A percentile compares a stretch with the other conserved stretches of the same genome.
Evolutionary conservation across 768 basidiomycete genomes (phyloP).

Genomic region (Pulveroboletus sp.): DNA sequence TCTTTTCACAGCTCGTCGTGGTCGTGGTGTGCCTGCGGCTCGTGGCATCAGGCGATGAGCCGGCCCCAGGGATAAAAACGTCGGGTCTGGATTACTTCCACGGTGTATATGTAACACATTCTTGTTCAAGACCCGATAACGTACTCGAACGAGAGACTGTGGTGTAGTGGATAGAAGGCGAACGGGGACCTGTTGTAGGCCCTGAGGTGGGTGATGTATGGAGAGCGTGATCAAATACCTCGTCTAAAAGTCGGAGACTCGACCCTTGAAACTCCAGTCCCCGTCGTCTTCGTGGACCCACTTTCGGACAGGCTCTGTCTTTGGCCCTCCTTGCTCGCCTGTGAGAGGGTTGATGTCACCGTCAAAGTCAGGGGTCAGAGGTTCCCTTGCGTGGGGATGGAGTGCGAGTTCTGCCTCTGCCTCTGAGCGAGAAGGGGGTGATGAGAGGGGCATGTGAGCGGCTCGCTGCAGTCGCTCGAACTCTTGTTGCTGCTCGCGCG

Average conservation of each 20-base stretch:
- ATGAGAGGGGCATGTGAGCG: constrained; percentile 43
- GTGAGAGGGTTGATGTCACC: constrained; percentile 79
- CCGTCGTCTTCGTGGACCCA: constrained; percentile 52
- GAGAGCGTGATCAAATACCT: not conserved
- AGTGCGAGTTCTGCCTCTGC: constrained; percentile 41
- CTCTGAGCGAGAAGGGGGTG: constrained; percentile 21
- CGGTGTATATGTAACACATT: constrained; percentile 15
- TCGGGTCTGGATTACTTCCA: constrained; percentile 8
- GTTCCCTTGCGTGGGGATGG: constrained; percentile 66
- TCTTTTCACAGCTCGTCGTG: constrained; percentile 65
- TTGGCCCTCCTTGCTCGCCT: constrained; percentile 84
- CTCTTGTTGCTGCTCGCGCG: constrained; percentile 71
- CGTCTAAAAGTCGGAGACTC: constrained; percentile 76
- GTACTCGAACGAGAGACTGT: no score
- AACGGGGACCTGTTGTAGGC: not conserved
- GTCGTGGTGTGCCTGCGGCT: constrained; percentile 72
- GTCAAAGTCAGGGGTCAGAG: constrained; percentile 63
- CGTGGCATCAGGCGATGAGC: constrained; percentile 78
- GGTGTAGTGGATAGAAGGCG: no score
- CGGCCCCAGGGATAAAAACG: constrained; percentile 2
- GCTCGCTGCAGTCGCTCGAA: constrained; percentile 77
- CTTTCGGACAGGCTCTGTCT: constrained; percentile 69
- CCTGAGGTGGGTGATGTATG: not conserved
- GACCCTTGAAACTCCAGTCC: constrained; percentile 90
- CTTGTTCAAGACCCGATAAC: constrained; percentile 5